Conservation (phyloP, 306 rosid genomes). For the Dryas octopetala region DNA sequence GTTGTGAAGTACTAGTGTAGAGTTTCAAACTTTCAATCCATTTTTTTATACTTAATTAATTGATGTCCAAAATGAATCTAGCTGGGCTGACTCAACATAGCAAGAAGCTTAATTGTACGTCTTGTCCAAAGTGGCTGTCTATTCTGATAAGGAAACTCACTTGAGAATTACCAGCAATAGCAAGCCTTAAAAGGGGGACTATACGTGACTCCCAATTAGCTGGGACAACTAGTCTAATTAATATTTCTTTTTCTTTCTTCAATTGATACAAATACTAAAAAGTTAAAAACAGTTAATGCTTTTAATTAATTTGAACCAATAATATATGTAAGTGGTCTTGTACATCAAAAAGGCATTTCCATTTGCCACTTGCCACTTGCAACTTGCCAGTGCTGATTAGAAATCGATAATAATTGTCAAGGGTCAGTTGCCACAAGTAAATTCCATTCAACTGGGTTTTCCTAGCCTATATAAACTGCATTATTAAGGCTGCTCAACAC, state of each 20-base stretch:
- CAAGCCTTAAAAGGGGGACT: background rate
- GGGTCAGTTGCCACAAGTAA: background rate
- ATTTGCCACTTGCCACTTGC: background rate
- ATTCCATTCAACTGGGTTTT: background rate
- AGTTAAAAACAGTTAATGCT: background rate
- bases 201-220: conserved; percentile 5
- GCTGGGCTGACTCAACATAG: conserved; percentile 9
- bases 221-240: conserved; percentile 1
- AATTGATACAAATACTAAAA: background rate
- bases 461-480: background rate
- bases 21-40: too few relatives aligned
- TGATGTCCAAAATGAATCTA: background rate
- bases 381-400: background rate
- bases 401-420: conserved; percentile 6
- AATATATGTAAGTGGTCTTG: background rate
- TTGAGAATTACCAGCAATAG: background rate
- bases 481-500: background rate
- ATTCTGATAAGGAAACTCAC: conserved; percentile 30
- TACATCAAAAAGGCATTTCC: background rate
- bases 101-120: background rate
- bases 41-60: too few relatives aligned
- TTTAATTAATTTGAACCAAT: conserved; percentile 2
- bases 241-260: background rate
- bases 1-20: too few relatives aligned
- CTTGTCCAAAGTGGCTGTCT: conserved; percentile 24